Evolutionary conservation across 805 yeast genomes (phyloP).

Genomic region (Tetrapisispora phaffii): DNA sequence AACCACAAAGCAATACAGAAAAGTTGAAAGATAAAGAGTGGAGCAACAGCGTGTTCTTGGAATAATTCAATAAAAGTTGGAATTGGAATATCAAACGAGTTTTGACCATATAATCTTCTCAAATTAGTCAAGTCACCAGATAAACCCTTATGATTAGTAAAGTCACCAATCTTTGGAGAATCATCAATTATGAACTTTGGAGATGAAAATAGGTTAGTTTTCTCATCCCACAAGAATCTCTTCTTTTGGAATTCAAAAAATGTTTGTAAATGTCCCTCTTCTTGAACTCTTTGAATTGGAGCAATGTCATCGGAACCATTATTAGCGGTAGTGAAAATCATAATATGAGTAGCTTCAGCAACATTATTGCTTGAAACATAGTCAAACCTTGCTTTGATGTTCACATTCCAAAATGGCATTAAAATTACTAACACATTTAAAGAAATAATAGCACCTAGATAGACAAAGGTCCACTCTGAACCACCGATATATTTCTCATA

Average conservation of each 20-base stretch:
- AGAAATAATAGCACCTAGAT: conserved; percentile 61
- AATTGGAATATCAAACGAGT: conserved; percentile 87
- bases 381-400: conserved; percentile 59
- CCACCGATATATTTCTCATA: conserved; percentile 82
- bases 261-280: conserved; percentile 50
- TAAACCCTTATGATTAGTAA: conserved; percentile 49
- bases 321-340: conserved; percentile 74
- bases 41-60: conserved; percentile 96
- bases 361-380: conserved; percentile 45
- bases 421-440: conserved; percentile 69
- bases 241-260: conserved; percentile 87
- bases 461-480: conserved; percentile 92
- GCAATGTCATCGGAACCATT: conserved; percentile 80
- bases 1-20: conserved; percentile 94
- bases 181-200: conserved; percentile 63
- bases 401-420: conserved; percentile 89
- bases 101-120: conserved; percentile 64
- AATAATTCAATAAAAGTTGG: conserved; percentile 87
- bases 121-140: conserved; percentile 41
- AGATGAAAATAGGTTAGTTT: conserved; percentile 53
- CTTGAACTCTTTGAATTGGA: conserved; percentile 42
- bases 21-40: conserved; percentile 91
- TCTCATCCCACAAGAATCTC: conserved; percentile 62
- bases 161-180: conserved; percentile 43
- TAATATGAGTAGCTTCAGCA: conserved; percentile 58